Percentiles rank a stretch among this genome's conserved stretches.
These are phyloP conservation scores for Gracilaria caudata DNA, from an alignment of 23 red algal species.

Conservation along the genomic window DNA sequence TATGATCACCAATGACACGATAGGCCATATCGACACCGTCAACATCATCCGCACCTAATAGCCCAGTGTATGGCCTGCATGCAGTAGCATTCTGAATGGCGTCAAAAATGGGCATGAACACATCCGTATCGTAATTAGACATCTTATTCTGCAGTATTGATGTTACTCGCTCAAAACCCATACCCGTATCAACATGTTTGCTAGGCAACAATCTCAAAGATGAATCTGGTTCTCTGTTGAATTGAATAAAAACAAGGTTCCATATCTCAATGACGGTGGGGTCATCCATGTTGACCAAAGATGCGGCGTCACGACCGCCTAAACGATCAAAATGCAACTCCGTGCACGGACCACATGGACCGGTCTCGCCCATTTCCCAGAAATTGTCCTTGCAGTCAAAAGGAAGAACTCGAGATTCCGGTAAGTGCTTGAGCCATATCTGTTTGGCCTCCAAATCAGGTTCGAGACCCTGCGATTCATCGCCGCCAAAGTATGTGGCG, in stretches of 20 bases:
- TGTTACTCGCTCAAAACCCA: conserved; percentile 93
- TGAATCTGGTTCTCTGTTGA: conserved; percentile 88
- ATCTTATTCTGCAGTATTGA: conserved; percentile 91
- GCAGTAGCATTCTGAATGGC: conserved; percentile 80
- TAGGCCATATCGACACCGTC: conserved; percentile 96
- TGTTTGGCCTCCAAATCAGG: conserved; percentile 88
- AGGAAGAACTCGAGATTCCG: conserved; percentile 83
- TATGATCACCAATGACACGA: conserved; percentile 94
- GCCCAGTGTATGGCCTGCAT: conserved; percentile 72
- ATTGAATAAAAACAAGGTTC: conserved; percentile 99
- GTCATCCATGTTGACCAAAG: conserved; percentile 95
- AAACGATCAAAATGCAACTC: conserved; percentile 97
- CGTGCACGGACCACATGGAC: conserved; percentile 97
- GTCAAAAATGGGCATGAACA: conserved; percentile 94
- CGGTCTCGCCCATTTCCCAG: conserved; percentile 99
- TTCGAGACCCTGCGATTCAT: conserved; percentile 67
- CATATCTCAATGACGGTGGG: conserved; percentile 98
- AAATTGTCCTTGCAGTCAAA: conserved; percentile 99
- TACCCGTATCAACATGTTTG: conserved; percentile 98
- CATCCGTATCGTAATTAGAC: conserved; percentile 98
- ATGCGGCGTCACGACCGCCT: conserved; percentile 75
- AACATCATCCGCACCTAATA: conserved; percentile 73
- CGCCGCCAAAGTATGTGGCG: conserved; percentile 97
- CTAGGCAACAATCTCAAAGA: conserved; percentile 69
- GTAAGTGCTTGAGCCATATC: conserved; percentile 93